Conservation (phyloP, 805 yeast species). For the Hanseniaspora taiwanica region DNA sequence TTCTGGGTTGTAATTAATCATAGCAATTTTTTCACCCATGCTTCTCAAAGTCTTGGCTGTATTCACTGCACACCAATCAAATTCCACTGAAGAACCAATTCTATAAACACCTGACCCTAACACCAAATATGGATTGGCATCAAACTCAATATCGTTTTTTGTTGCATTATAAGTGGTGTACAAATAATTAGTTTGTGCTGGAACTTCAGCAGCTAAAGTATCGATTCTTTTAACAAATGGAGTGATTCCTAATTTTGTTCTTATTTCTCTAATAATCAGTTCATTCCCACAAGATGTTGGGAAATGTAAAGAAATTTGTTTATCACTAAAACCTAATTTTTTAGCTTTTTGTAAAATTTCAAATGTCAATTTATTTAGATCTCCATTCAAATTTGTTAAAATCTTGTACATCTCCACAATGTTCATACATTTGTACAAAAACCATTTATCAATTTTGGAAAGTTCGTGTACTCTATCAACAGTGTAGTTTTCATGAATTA, state of each 20-base stretch:
- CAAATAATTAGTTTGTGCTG: conserved; percentile 87
- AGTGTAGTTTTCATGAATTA: conserved; percentile 78
- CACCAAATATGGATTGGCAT: conserved; percentile 90
- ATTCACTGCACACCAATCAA: conserved; percentile 98
- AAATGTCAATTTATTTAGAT: conserved; percentile 42
- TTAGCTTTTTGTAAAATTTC: conserved; percentile 74
- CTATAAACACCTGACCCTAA: conserved; percentile 97
- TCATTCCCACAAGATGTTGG: conserved; percentile 78
- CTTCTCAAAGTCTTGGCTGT: conserved; percentile 89
- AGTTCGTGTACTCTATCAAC: conserved; percentile 88
- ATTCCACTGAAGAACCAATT: conserved; percentile 97
- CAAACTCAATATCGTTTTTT: conserved; percentile 71
- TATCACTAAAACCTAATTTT: conserved; percentile 92
- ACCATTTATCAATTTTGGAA: conserved; percentile 92
- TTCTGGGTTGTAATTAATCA: conserved; percentile 97
- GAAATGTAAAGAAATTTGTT: conserved; percentile 84
- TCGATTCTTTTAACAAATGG: conserved; percentile 96
- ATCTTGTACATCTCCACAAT: conserved; percentile 81
- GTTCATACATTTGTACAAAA: conserved; percentile 82
- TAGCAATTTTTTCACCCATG: conserved; percentile 77
- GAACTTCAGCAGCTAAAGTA: conserved; percentile 98
- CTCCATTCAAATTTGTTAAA: conserved; percentile 43
- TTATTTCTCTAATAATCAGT: conserved; percentile 77
- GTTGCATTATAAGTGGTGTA: conserved; percentile 93
- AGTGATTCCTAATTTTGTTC: conserved; percentile 73